phyloP scores from a whole-genome alignment of 1,284 basidiomycete species.

The Wolfiporia cocos region DNA sequence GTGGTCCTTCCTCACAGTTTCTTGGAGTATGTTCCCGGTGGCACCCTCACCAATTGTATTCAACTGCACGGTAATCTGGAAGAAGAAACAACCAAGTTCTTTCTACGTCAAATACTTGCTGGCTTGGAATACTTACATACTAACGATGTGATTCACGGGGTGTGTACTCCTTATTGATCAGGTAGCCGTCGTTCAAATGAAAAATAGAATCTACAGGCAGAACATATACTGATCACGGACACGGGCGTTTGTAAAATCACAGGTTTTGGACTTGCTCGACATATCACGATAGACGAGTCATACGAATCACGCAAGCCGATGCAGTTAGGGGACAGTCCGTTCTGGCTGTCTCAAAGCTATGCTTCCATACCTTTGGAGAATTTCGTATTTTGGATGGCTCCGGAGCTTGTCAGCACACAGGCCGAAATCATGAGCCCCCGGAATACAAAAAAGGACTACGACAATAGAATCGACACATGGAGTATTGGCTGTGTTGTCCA shows the following conservation, averaged over 20 bases:
- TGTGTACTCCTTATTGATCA: not conserved
- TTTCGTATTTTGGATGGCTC: conserved; percentile 1
- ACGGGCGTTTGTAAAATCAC: not conserved
- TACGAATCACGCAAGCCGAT: not conserved
- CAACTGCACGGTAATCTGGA: not conserved
- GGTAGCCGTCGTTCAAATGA: too few relatives aligned
- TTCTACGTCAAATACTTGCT: not conserved
- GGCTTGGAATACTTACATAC: not conserved
- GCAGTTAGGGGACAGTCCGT: not conserved
- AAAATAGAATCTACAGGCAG: not conserved
- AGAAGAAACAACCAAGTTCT: not conserved
- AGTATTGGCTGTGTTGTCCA: not conserved
- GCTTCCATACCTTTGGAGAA: not conserved
- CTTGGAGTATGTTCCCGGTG: not conserved
- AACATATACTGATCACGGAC: not conserved
- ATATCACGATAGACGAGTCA: too few relatives aligned
- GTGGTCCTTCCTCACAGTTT: not conserved
- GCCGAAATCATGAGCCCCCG: not conserved
- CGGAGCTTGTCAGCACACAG: not conserved
- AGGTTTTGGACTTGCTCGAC: too few relatives aligned
- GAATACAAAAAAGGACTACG: not conserved
- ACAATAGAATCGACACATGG: not conserved
- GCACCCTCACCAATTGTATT: not conserved
- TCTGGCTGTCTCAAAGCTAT: not conserved
- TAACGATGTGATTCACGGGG: not conserved